A percentile compares a stretch with the other conserved stretches of the same genome.
These are phyloP conservation scores for Naganishia sp. DNA, from an alignment of 1,284 basidiomycete species.

Conservation along the genomic window DNA sequence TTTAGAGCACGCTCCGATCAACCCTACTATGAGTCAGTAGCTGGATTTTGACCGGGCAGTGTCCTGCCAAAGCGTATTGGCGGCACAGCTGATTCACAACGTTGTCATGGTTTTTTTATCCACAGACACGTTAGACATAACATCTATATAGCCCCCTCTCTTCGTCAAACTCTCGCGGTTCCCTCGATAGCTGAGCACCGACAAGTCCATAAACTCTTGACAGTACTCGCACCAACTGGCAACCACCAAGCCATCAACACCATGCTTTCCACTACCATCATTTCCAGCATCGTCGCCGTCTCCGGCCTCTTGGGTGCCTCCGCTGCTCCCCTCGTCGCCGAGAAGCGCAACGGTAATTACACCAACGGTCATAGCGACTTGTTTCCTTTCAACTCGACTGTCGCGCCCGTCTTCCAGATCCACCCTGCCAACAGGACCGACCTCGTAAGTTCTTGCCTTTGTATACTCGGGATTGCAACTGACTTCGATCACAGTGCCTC, in stretches of 20 bases:
- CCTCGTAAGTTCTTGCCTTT: background rate
- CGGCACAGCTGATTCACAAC: no score
- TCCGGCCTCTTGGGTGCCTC: background rate
- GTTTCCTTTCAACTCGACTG: background rate
- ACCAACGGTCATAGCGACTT: background rate
- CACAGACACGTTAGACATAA: no score
- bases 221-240: no score
- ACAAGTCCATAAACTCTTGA: no score
- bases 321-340: background rate
- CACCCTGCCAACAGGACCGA: slow-evolving; percentile 21
- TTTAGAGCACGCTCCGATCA: no score
- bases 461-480: background rate
- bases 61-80: no score
- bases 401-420: slow-evolving; percentile 2
- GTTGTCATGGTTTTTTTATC: no score
- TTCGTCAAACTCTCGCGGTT: no score
- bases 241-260: background rate
- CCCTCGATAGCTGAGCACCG: no score
- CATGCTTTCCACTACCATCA: slow-evolving; percentile 7
- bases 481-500: slow-evolving; percentile 12
- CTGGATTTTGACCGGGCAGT: no score
- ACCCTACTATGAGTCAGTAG: no score
- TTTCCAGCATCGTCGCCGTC: background rate
- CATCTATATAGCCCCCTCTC: no score
- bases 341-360: background rate